These are phyloP conservation scores for Oligophagozyma castellii DNA, from an alignment of 1,139 yeast species.

Conservation along the genomic window DNA sequence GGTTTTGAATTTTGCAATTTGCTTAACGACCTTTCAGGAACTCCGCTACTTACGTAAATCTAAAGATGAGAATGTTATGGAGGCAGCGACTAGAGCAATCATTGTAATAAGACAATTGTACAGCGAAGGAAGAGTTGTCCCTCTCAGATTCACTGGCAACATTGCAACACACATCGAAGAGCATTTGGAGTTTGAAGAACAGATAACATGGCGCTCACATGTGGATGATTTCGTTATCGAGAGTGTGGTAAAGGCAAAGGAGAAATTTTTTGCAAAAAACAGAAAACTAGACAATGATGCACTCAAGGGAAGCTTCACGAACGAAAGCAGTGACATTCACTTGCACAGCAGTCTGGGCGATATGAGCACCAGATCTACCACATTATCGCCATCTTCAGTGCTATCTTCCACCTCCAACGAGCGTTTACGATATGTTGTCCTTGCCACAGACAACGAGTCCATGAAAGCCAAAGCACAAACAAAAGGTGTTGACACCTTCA, in stretches of 20 bases:
- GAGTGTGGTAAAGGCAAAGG: conserved; percentile 24
- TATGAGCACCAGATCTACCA: not conserved
- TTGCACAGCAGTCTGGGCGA: too few relatives aligned
- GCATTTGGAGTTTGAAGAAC: conserved; percentile 29
- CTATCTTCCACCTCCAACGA: conserved; percentile 6
- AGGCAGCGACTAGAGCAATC: conserved; percentile 70
- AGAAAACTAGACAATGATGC: too few relatives aligned
- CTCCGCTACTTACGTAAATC: conserved; percentile 60
- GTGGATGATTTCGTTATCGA: conserved; percentile 30
- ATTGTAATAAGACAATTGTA: conserved; percentile 58
- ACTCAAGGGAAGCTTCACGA: conserved; percentile 3
- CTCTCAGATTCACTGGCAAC: conserved; percentile 49
- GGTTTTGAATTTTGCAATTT: conserved; percentile 46
- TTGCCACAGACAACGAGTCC: conserved; percentile 61
- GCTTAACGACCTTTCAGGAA: conserved; percentile 69
- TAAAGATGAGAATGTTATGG: conserved; percentile 61
- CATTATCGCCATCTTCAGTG: not conserved
- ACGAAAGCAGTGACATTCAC: too few relatives aligned
- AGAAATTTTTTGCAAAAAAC: conserved; percentile 13
- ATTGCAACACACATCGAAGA: conserved; percentile 51
- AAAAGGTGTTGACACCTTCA: conserved; percentile 33
- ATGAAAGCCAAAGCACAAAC: conserved; percentile 56
- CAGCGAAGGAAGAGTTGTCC: conserved; percentile 43
- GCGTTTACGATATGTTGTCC: conserved; percentile 40
- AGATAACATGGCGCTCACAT: conserved; percentile 29